Conservation (phyloP, 2,329 filamentous ascomycete species). For the Biscogniauxia sp. region DNA sequence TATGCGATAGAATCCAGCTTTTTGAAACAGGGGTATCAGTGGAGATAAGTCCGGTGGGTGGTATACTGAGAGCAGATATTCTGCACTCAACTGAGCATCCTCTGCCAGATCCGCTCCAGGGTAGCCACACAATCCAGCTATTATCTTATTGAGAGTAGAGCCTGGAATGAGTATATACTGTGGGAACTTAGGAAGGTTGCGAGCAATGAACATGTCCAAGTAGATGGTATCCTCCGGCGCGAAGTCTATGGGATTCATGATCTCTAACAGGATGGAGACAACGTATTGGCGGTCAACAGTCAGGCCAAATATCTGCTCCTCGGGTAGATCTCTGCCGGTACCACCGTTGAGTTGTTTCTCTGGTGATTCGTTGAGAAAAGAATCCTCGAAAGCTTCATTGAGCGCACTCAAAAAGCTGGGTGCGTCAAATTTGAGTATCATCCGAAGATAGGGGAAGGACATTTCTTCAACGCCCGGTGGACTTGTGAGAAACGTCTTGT, state of each 20-base stretch:
- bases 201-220: conserved; percentile 96
- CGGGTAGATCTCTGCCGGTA: conserved; percentile 50
- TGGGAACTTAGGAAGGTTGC: conserved; percentile 93
- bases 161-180: conserved; percentile 92
- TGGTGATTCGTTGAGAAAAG: conserved; percentile 80
- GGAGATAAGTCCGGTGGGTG: conserved; percentile 78
- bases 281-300: conserved; percentile 91
- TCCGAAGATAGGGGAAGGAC: conserved; percentile 79
- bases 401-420: conserved; percentile 91
- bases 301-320: conserved; percentile 65
- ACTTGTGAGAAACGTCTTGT: conserved; percentile 59
- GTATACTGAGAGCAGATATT: conserved; percentile 92
- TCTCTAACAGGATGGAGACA: conserved; percentile 83
- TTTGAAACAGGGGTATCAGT: conserved; percentile 73
- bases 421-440: conserved; percentile 84
- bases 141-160: conserved; percentile 75
- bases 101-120: conserved; percentile 78
- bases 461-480: conserved; percentile 59
- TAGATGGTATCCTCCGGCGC: conserved; percentile 82
- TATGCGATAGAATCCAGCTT: conserved; percentile 85
- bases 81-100: conserved; percentile 93
- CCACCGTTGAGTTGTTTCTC: conserved; percentile 59
- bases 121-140: conserved; percentile 81
- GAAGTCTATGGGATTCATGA: conserved; percentile 80
- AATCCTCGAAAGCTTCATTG: conserved; percentile 96